Conservation (phyloP, 257 asterid species). For the Solanum chiquidenum region DNA sequence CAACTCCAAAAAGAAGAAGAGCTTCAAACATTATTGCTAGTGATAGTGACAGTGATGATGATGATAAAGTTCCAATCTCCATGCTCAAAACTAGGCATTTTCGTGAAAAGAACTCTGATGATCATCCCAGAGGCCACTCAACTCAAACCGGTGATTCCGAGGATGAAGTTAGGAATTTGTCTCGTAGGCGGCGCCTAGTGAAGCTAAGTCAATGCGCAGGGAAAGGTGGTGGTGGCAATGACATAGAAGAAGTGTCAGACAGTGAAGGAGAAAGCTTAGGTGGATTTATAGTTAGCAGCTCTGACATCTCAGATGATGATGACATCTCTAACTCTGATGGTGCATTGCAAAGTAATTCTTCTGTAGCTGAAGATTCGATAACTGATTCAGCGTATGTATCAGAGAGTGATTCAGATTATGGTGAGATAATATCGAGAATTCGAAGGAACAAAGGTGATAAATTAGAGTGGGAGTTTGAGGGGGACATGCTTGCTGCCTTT, state of each 20-base stretch:
- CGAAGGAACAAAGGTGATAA: constrained; percentile 39
- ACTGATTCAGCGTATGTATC: constrained; percentile 20
- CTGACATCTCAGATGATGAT: constrained; percentile 24
- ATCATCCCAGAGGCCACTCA: background rate
- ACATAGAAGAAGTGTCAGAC: constrained; percentile 24
- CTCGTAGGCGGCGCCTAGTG: constrained; percentile 22
- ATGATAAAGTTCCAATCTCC: constrained; percentile 30
- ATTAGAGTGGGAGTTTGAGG: constrained; percentile 45
- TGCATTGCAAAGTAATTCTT: constrained; percentile 4
- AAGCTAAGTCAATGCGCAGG: constrained; percentile 13
- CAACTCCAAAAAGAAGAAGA: constrained; percentile 22
- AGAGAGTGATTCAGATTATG: constrained; percentile 19
- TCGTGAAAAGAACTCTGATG: background rate
- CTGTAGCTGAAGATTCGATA: constrained; percentile 2
- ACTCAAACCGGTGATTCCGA: constrained; percentile 5
- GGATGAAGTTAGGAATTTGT: constrained; percentile 6
- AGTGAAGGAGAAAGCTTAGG: constrained; percentile 46
- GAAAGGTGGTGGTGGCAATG: constrained; percentile 16
- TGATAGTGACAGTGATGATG: constrained; percentile 37
- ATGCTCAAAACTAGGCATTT: constrained; percentile 10
- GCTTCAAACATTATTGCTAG: constrained; percentile 25
- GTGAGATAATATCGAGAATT: constrained; percentile 33
- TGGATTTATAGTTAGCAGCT: constrained; percentile 33
- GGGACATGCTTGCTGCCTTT: constrained; percentile 62
- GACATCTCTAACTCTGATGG: constrained; percentile 6